A percentile compares a stretch with the other conserved stretches of the same genome.
Conservation (phyloP, 2,329 filamentous ascomycete species). For the Talaromyces sp. region DNA sequence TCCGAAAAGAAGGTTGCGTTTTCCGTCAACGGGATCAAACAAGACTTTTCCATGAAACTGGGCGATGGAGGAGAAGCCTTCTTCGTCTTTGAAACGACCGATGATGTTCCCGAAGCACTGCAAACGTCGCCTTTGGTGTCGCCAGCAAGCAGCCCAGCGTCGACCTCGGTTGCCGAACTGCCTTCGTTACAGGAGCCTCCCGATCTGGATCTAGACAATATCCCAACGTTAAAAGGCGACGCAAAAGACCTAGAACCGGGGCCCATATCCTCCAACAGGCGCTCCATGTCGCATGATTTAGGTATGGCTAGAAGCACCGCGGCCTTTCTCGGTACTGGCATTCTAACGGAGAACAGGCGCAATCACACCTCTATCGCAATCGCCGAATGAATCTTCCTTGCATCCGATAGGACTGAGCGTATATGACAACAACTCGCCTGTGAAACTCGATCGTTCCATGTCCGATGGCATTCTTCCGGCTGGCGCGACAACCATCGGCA, state of each 20-base stretch:
- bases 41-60: slow-evolving; percentile 96
- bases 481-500: slow-evolving; percentile 5
- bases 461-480: slow-evolving; percentile 52
- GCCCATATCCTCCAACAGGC: slow-evolving; percentile 20
- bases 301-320: slow-evolving; percentile 9
- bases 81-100: slow-evolving; percentile 95
- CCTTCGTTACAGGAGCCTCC: slow-evolving; percentile 45
- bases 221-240: slow-evolving; percentile 15
- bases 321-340: not conserved
- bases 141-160: slow-evolving; percentile 72
- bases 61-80: slow-evolving; percentile 97
- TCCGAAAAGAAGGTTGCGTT: slow-evolving; percentile 99
- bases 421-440: slow-evolving; percentile 30
- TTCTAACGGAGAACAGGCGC: slow-evolving; percentile 23
- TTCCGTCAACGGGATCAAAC: slow-evolving; percentile 83
- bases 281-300: slow-evolving; percentile 9
- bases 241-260: slow-evolving; percentile 21
- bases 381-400: slow-evolving; percentile 27
- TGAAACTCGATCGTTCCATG: slow-evolving; percentile 43
- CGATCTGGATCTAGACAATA: slow-evolving; percentile 43
- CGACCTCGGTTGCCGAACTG: slow-evolving; percentile 23
- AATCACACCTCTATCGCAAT: slow-evolving; percentile 36
- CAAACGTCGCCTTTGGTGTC: slow-evolving; percentile 94
- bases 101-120: slow-evolving; percentile 83
- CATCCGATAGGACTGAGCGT: slow-evolving; percentile 22